A percentile compares a stretch with the other conserved stretches of the same genome.
Evolutionary conservation across 805 yeast genomes (phyloP).

Genomic region (Komagataella pseudopastoris): DNA sequence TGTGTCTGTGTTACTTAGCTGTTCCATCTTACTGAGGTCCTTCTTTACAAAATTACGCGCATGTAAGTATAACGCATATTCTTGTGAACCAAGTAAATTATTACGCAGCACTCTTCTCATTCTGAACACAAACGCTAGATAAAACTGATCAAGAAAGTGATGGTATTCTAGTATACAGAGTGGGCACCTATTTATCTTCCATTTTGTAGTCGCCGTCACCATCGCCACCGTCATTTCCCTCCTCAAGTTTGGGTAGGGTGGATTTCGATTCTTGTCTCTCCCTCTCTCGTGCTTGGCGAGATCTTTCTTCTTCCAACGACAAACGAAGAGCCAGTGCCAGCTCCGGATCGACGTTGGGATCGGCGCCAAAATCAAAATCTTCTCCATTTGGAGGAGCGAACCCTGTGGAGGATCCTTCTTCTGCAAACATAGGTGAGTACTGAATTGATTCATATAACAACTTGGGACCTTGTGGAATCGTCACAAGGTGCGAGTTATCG

Average conservation of each 20-base stretch:
- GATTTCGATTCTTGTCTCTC: slow-evolving; percentile 3
- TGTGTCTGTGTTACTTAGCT: neutral
- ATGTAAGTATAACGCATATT: neutral
- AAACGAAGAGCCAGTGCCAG: slow-evolving; percentile 89
- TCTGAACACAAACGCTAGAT: neutral
- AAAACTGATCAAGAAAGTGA: neutral
- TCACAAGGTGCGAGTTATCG: slow-evolving; percentile 70
- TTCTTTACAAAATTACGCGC: neutral
- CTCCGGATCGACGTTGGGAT: slow-evolving; percentile 93
- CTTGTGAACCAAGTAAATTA: no score
- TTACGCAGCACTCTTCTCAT: neutral
- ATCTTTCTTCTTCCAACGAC: slow-evolving; percentile 89
- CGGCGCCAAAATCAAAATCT: slow-evolving; percentile 57
- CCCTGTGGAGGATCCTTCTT: slow-evolving; percentile 40
- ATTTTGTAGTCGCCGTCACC: slow-evolving; percentile 2
- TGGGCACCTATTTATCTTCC: slow-evolving; percentile 1
- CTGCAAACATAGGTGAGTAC: slow-evolving; percentile 58
- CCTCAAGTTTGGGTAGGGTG: slow-evolving; percentile 5
- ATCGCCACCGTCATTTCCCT: slow-evolving; percentile 5
- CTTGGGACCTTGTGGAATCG: slow-evolving; percentile 81
- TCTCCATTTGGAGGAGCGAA: slow-evolving; percentile 27
- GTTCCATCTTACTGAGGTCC: neutral
- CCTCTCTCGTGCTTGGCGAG: slow-evolving; percentile 48
- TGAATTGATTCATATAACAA: slow-evolving; percentile 72
- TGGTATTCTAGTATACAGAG: neutral